Evolutionary conservation across 768 basidiomycete genomes (phyloP), one percentile per base, ranked within the genome.

Genomic region (Cystofilobasidium capitatum): DNA sequence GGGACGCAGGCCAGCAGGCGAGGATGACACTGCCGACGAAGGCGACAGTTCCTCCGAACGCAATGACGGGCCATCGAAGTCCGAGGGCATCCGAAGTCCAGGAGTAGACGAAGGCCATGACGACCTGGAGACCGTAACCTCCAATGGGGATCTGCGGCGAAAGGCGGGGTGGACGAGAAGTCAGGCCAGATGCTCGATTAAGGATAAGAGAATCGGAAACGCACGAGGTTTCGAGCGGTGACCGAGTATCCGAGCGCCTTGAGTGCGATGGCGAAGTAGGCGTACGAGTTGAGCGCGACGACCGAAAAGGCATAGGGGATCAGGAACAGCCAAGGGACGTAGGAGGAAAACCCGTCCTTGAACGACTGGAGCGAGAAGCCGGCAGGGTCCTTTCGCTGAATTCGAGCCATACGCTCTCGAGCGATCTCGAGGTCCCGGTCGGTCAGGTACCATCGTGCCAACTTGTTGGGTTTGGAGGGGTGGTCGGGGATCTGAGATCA

Each of bases 71-170:
- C 70, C 72, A 71, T 44, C 72, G 35, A 7, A 49, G 61, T 5
- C 72, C 62, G n/a, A 67, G 39, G 26, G 66, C 69, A 39, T 73
- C 72, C 58, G 69, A 70, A 17, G 62, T 55, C 70, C 70, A 71
- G 29, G 69, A 59, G 63, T 70, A 69, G 37, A 70, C 62, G 26
- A 73, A 26, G 37, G 66, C 64, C 40, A 59, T 54, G 36, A 68
- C 42, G 60, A 73, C 69, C 1, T 66, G 64, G 14, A 73, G 31
- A 20, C 54, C 72, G 69, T 71, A 71, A 22, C 71, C 72, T 17
- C 58, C 72, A 2, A 71, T 73, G 7, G 72, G 72, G 47, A 72
- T 72, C 33, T 70, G 65, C 60, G 71, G 71, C 37, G 71, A 65
- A 39, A 64, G 47, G 40, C 33, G 8, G n/a, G 37, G 70, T 14